phyloP scores from a whole-genome alignment of 78 protist species.

The Bodo saltans region DNA sequence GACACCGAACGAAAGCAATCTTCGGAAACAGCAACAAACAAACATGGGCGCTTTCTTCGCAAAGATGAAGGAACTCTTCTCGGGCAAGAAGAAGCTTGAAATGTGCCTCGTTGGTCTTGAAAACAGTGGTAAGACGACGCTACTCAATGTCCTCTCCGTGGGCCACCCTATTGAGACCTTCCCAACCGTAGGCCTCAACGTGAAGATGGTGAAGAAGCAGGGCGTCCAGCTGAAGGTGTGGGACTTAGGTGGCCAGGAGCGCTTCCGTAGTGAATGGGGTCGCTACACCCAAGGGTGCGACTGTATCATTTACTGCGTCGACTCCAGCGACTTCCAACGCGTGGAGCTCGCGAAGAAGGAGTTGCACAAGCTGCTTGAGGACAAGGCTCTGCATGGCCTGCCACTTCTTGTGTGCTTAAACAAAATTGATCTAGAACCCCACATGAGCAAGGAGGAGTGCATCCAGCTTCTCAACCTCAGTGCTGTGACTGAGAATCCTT shows the following conservation, averaged over 20 bases:
- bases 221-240: constrained; percentile 39
- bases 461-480: constrained; percentile 30
- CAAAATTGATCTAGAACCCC: constrained; percentile 42
- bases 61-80: constrained; percentile 33
- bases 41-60: constrained; percentile 23
- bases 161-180: constrained; percentile 40
- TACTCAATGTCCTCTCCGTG: constrained; percentile 32
- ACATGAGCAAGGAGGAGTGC: constrained; percentile 29
- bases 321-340: constrained; percentile 19
- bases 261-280: constrained; percentile 40
- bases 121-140: constrained; percentile 45
- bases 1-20: too few relatives aligned
- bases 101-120: constrained; percentile 47
- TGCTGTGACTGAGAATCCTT: constrained; percentile 32
- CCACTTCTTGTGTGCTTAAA: constrained; percentile 34
- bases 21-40: background rate
- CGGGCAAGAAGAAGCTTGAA: constrained; percentile 28
- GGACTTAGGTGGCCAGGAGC: constrained; percentile 44
- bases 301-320: constrained; percentile 33
- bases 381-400: constrained; percentile 16
- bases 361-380: constrained; percentile 38
- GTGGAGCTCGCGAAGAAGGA: constrained; percentile 29
- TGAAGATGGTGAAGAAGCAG: constrained; percentile 35
- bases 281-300: constrained; percentile 33
- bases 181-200: constrained; percentile 48